These are phyloP conservation scores for Plantago coronopus DNA, from an alignment of 305 asterid genomes.

Conservation along the genomic window DNA sequence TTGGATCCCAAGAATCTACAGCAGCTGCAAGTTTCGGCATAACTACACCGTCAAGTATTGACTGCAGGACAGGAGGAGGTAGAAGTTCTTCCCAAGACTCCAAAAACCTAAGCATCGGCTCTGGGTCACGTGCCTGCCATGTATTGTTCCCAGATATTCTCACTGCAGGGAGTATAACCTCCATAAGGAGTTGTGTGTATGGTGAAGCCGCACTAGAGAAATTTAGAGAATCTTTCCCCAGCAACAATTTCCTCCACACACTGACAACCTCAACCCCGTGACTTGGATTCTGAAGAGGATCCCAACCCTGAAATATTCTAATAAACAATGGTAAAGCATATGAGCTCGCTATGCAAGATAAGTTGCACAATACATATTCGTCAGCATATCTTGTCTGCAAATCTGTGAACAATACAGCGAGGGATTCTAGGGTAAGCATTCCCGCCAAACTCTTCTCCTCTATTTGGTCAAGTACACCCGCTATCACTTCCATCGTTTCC, in stretches of 20 bases:
- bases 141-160: conserved; percentile 82
- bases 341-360: conserved; percentile 77
- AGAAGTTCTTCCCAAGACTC: conserved; percentile 83
- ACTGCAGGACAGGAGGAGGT: conserved; percentile 59
- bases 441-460: conserved; percentile 62
- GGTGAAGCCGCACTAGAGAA: conserved; percentile 59
- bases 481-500: conserved; percentile 60
- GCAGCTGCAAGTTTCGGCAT: conserved; percentile 78
- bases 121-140: conserved; percentile 86
- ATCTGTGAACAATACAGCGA: conserved; percentile 58
- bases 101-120: conserved; percentile 78
- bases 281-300: conserved; percentile 84
- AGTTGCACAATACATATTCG: conserved; percentile 66
- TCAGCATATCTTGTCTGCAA: conserved; percentile 54
- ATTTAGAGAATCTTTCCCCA: conserved; percentile 45
- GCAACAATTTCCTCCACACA: conserved; percentile 67
- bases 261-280: conserved; percentile 61
- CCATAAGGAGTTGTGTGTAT: conserved; percentile 76
- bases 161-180: conserved; percentile 85
- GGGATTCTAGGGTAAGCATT: conserved; percentile 61
- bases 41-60: conserved; percentile 53
- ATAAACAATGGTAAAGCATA: conserved; percentile 74
- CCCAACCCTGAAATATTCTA: conserved; percentile 88
- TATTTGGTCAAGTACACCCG: conserved; percentile 46
- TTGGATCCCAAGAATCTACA: conserved; percentile 90